Conservation (phyloP, 352 stramenopile genomes). For the Pythium insidiosum region DNA sequence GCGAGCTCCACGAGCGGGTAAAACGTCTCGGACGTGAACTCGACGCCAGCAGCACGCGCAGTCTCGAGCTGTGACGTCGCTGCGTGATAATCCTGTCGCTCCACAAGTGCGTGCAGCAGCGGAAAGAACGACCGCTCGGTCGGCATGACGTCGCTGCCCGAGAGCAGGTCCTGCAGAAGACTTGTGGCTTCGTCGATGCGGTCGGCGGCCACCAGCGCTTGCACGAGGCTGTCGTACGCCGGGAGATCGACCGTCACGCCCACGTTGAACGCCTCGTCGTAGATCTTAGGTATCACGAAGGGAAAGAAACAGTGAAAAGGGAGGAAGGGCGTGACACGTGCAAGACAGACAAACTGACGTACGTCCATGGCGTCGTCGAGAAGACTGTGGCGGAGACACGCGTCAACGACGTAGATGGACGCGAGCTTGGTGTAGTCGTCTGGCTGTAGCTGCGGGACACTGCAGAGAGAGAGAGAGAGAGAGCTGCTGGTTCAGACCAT, state of each 20-base stretch:
- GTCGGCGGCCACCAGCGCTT: constrained; percentile 17
- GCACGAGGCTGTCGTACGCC: constrained; percentile 21
- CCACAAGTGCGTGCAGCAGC: constrained; percentile 13
- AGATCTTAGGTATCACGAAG: constrained; percentile 10
- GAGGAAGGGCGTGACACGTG: too few species aligned
- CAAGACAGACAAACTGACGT: too few species aligned
- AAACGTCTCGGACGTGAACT: constrained; percentile 36
- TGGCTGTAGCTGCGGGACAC: constrained; percentile 10
- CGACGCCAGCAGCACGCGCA: constrained; percentile 8
- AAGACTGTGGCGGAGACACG: constrained; percentile 22
- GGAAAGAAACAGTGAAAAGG: too few species aligned
- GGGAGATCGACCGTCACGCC: constrained; percentile 20
- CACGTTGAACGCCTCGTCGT: constrained; percentile 24
- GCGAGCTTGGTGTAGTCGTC: constrained; percentile 26
- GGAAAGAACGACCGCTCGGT: constrained; percentile 18
- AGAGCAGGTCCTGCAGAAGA: constrained; percentile 15
- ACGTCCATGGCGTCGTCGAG: constrained; percentile 19
- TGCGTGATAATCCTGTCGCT: constrained; percentile 12
- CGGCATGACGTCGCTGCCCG: constrained; percentile 14
- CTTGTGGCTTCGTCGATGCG: constrained; percentile 16
- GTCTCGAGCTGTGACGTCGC: constrained; percentile 13
- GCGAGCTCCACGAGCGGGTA: constrained; percentile 36
- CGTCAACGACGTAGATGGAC: constrained; percentile 27
- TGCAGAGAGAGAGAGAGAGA: background rate
- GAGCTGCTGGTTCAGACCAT: background rate